Evolutionary conservation across 352 stramenopile species (phyloP).

Genomic region (Phytopythium boreale): DNA sequence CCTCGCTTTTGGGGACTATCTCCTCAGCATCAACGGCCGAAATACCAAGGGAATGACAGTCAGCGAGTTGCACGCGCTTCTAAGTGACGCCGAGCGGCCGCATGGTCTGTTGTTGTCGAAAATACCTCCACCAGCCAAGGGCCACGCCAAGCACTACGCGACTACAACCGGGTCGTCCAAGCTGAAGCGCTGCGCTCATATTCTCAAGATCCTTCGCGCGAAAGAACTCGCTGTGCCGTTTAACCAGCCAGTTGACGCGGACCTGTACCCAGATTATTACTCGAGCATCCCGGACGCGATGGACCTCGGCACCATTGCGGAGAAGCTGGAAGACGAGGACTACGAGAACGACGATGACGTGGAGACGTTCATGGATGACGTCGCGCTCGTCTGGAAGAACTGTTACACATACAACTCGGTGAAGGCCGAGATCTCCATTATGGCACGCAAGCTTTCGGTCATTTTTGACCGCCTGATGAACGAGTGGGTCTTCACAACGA

Average conservation of each 20-base stretch:
- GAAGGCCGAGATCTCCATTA: constrained; percentile 73
- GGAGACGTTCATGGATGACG: constrained; percentile 78
- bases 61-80: constrained; percentile 25
- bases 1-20: constrained; percentile 30
- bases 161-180: constrained; percentile 55
- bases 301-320: constrained; percentile 76
- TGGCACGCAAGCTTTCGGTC: constrained; percentile 70
- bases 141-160: constrained; percentile 51
- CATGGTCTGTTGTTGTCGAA: constrained; percentile 66
- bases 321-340: constrained; percentile 84
- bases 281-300: constrained; percentile 74
- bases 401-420: constrained; percentile 84
- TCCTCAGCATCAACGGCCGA: constrained; percentile 54
- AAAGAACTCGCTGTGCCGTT: constrained; percentile 81
- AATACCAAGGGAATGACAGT: constrained; percentile 38
- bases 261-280: constrained; percentile 86
- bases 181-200: constrained; percentile 65
- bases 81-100: constrained; percentile 20
- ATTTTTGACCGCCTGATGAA: constrained; percentile 82
- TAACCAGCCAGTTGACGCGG: constrained; percentile 79
- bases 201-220: constrained; percentile 68
- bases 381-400: constrained; percentile 83
- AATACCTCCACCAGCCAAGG: constrained; percentile 33
- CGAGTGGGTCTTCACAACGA: constrained; percentile 68
- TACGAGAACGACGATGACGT: constrained; percentile 82